Base-by-base conservation (phyloP, 2,329 filamentous ascomycete genomes). In the Didymosphaeria variabile region DNA sequence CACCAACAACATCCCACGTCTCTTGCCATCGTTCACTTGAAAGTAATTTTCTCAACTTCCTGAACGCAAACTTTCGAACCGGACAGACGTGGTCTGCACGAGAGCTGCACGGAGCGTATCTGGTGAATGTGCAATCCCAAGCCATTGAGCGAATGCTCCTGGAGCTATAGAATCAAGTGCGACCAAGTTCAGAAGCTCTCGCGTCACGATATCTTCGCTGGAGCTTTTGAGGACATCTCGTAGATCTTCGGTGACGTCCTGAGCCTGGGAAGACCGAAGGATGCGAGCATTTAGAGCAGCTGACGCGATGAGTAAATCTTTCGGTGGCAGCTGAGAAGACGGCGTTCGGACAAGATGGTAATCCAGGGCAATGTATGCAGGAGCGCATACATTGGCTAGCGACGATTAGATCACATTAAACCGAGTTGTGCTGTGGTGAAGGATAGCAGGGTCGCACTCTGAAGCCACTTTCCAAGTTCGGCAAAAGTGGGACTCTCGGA, bases 1-100 rank as follows among this genome's bases (percentile, higher is more conserved):
- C 69, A 2, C 72, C 74, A n/a, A 77, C 47, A 0, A 55, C 64
- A n/a, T 72, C 66, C 72, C 72, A 76, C 1, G 57, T 64, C n/a
- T 63, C 50, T 29, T 52, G 62, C 75, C 75, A 77, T 53, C 50
- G 44, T 5, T 55, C 4, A 1, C 68, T 68, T 19, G 49, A 40
- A 8, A 76, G 62, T 0, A 49, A 19, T n/a, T 63, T 69, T 3
- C 60, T 53, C 9, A 77, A 59, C 17, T 61, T 60, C 44, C 66
- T 68, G 46, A 75, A 68, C 0, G 64, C 70, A 2, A 60, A 29
- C 21, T 40, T 36, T 19, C 75, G 68, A 29, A 75, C 59, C 63
- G 29, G 19, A 71, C 38, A 0, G 75, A 77, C 2, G 62, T 21
- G 8, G 66, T 60, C 49, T 77, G 73, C n/a, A 29, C 55, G 8